phyloP scores from a whole-genome alignment of 805 yeast species.

The Nakazawaea peltata region DNA sequence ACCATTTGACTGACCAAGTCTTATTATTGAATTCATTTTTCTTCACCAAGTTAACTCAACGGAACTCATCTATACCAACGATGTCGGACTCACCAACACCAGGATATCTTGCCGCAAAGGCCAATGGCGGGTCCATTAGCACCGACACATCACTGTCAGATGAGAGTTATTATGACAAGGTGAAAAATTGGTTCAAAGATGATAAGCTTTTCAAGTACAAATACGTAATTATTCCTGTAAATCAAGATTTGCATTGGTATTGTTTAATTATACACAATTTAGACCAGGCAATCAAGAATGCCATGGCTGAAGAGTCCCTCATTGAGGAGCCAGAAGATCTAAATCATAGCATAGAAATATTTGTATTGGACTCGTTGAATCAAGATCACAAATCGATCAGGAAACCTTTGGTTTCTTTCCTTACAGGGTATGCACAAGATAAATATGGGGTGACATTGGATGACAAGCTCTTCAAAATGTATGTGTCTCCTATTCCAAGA shows the following conservation, averaged over 20 bases:
- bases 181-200: constrained; percentile 72
- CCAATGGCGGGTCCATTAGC: no score
- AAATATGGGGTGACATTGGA: constrained; percentile 29
- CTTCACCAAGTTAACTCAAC: constrained; percentile 52
- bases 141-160: no score
- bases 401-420: constrained; percentile 46
- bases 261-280: constrained; percentile 62
- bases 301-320: not conserved
- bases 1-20: constrained; percentile 26
- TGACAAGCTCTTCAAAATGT: constrained; percentile 20
- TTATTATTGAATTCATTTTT: constrained; percentile 75
- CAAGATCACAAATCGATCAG: constrained; percentile 46
- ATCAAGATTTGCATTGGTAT: constrained; percentile 82
- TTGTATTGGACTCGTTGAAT: constrained; percentile 71
- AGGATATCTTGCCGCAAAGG: no score
- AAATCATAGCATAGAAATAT: constrained; percentile 28
- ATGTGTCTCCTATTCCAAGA: constrained; percentile 57
- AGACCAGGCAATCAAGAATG: constrained; percentile 5
- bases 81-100: no score
- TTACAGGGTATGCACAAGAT: constrained; percentile 64
- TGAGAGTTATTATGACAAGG: constrained; percentile 45
- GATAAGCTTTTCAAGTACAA: constrained; percentile 47
- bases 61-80: no score
- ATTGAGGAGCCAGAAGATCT: constrained; percentile 1
- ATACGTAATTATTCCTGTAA: constrained; percentile 71